A percentile compares a stretch with the other conserved stretches of the same genome.
These are phyloP conservation scores for Stagonosporopsis chrysanthemi DNA, from an alignment of 2,329 filamentous ascomycete species.

Conservation along the genomic window DNA sequence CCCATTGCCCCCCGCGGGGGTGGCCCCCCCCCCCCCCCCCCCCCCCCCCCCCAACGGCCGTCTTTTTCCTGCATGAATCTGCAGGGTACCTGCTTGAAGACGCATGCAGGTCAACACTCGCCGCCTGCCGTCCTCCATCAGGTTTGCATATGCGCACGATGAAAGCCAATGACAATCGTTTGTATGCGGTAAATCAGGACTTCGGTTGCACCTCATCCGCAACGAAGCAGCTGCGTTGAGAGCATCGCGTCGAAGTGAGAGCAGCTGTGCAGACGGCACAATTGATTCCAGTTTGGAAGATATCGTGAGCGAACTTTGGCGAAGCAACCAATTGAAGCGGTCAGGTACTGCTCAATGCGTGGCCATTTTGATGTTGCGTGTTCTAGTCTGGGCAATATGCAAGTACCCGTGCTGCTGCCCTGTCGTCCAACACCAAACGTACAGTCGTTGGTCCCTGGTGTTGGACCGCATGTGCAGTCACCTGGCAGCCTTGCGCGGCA, in stretches of 20 bases:
- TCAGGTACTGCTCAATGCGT: conserved; percentile 18
- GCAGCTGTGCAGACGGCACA: background rate
- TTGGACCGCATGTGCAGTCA: conserved; percentile 19
- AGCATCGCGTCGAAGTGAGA: background rate
- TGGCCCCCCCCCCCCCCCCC: too few relatives aligned
- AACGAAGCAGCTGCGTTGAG: background rate
- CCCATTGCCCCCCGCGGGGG: too few relatives aligned
- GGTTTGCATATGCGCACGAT: conserved; percentile 32
- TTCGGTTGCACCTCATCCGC: background rate
- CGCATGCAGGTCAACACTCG: conserved; percentile 10
- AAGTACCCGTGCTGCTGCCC: conserved; percentile 29
- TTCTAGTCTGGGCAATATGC: conserved; percentile 30
- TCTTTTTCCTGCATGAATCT: conserved; percentile 23
- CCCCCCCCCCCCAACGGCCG: conserved; percentile 23
- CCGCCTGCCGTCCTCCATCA: conserved; percentile 4
- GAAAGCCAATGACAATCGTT: conserved; percentile 11
- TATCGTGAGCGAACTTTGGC: too few relatives aligned
- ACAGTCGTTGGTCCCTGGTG: conserved; percentile 34
- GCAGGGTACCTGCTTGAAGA: conserved; percentile 13
- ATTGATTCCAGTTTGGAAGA: too few relatives aligned
- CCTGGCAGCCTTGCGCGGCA: conserved; percentile 28
- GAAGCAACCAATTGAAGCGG: background rate
- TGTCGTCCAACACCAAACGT: conserved; percentile 20
- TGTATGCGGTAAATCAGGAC: conserved; percentile 8
- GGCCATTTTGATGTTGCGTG: conserved; percentile 14